A percentile compares a stretch with the other conserved stretches of the same genome.
Conservation (phyloP, 2,329 filamentous ascomycete genomes). For the Aspergillus aculeatinus region DNA sequence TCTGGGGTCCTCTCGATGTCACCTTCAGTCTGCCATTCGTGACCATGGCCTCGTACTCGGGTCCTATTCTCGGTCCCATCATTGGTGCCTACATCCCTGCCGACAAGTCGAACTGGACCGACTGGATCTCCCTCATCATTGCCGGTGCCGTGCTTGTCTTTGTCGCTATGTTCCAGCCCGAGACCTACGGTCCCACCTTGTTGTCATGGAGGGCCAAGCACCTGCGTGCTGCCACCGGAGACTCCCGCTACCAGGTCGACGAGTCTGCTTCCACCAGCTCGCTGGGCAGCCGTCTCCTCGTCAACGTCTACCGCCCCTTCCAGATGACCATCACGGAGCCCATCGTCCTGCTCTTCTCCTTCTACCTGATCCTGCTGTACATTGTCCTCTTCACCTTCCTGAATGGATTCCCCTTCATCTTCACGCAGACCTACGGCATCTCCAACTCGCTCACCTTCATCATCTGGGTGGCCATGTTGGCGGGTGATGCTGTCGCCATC, state of each 20-base stretch:
- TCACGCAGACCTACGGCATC: neutral
- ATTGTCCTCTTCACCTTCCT: conserved; percentile 5
- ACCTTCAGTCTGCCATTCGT: conserved; percentile 1
- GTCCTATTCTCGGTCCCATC: neutral
- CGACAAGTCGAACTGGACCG: neutral
- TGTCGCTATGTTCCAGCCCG: neutral
- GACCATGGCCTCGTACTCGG: conserved; percentile 1
- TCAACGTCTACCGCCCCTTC: conserved; percentile 2
- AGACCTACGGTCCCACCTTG: conserved; percentile 2
- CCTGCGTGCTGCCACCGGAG: neutral
- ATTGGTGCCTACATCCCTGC: conserved; percentile 1
- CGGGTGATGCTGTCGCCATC: conserved; percentile 1
- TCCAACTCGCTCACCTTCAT: neutral
- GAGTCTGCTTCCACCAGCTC: neutral
- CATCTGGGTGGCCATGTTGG: neutral
- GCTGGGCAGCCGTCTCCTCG: neutral
- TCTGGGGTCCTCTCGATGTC: neutral
- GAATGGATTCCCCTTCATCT: conserved; percentile 2
- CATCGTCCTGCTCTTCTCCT: conserved; percentile 1
- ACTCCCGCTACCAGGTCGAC: conserved; percentile 1
- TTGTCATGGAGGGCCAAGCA: conserved; percentile 2
- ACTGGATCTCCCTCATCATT: conserved; percentile 3
- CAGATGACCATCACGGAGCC: conserved; percentile 3
- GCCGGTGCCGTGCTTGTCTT: neutral
- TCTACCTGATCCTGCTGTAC: conserved; percentile 5